Conservation (phyloP, 192 early-diverging fungal species). For the Mycoemilia scoparia region DNA sequence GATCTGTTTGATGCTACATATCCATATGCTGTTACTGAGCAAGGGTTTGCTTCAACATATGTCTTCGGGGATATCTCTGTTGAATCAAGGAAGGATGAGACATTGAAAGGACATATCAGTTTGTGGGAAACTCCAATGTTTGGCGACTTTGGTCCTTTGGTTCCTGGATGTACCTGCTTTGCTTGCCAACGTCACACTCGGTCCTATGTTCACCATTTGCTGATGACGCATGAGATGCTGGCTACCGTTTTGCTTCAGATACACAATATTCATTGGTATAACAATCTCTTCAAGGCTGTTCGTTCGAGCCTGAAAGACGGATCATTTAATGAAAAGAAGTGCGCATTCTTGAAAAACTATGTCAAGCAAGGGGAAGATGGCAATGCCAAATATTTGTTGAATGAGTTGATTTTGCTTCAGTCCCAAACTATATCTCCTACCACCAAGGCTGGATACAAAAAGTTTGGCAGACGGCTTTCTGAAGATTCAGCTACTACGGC, state of each 20-base stretch:
- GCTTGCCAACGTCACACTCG: slow-evolving; percentile 47
- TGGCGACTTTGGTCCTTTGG: slow-evolving; percentile 40
- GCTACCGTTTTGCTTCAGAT: slow-evolving; percentile 52
- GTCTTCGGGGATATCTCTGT: slow-evolving; percentile 8
- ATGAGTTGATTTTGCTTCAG: no score
- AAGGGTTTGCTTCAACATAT: slow-evolving; percentile 45
- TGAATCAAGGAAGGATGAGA: neutral
- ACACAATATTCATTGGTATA: slow-evolving; percentile 26
- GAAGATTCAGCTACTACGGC: no score
- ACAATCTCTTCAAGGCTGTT: slow-evolving; percentile 20
- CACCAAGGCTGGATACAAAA: no score
- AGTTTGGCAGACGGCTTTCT: no score
- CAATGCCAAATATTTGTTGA: no score
- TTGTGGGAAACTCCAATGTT: slow-evolving; percentile 37
- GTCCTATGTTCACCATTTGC: slow-evolving; percentile 56
- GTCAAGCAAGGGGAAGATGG: no score
- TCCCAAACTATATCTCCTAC: no score
- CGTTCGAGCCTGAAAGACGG: slow-evolving; percentile 15
- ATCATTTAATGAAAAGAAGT: no score
- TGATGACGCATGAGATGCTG: slow-evolving; percentile 59
- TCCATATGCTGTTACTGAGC: slow-evolving; percentile 38
- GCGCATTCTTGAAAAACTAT: no score
- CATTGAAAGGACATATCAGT: slow-evolving; percentile 14
- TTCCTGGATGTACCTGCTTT: slow-evolving; percentile 42
- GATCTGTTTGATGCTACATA: slow-evolving; percentile 61